Base-by-base conservation (phyloP, 208 protist species). In the Trypanosoma vivax region DNA sequence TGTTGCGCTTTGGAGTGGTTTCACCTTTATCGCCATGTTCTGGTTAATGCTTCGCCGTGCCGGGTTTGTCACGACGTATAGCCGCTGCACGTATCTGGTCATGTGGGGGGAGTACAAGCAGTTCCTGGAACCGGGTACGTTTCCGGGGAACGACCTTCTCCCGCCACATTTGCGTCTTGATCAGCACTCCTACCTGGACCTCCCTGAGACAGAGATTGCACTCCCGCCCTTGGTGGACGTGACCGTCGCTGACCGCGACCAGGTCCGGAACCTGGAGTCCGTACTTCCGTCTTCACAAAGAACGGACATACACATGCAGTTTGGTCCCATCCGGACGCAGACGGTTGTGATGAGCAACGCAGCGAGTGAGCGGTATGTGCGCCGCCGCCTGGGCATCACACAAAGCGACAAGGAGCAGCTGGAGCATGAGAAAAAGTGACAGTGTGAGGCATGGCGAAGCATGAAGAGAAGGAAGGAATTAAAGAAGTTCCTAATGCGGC, bases 41-140 rank as follows among this genome's bases (percentile, higher is more conserved):
- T 92, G 84, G 84, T 63, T 92, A 0, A 73, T 82, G 33, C 23
- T 88, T 16, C 86, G 86, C 9, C 78, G 81, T 58, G 70, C 73
- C 16, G 86, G 86, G 40, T 93, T 93, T 66, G 83, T 77, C 73
- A 93, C 81, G 0, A 50, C 66, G 30, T 93, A 88, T 57, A 86
- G 70, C 49, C 78, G 82, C 24, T 80, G 69, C 70, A 73, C 52
- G 13, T 93, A 90, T 50, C 56, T 90, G 14, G 78, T 81, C 13
- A 84, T 86, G 79, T 76, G 82, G 73, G 86, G 80, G 4, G 86
- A 93, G 52, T 93, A 90, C 65, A 76, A 78, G 45, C 81, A 90
- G 60, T 45, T 83, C 23, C 69, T 93, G 0, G 74, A 88, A 40
- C 67, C 81, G 0, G 86, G 86, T 13, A 77, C 76, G 0, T 83